Evolutionary conservation across 1,284 basidiomycete genomes (phyloP), one percentile per base, ranked within the genome.

Genomic region (Gymnopus androsaceus): DNA sequence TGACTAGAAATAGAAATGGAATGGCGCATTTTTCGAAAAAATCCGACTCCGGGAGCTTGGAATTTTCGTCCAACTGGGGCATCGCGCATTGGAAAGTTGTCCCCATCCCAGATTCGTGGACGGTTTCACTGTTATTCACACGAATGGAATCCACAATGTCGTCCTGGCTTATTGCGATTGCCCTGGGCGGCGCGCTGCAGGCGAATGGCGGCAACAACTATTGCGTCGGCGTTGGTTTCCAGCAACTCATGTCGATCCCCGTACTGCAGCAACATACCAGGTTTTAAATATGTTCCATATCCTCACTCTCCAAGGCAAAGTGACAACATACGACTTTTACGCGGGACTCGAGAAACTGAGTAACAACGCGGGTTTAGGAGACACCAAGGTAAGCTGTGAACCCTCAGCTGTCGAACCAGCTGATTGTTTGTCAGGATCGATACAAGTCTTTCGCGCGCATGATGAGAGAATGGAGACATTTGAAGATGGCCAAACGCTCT

Each of bases 401-500:
- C n/a, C n/a, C n/a, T n/a, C n/a, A n/a, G n/a, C n/a, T n/a, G n/a
- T n/a, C n/a, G n/a, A n/a, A n/a, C n/a, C n/a, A n/a, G n/a, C n/a
- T n/a, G n/a, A n/a, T n/a, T n/a, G n/a, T n/a, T n/a, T n/a, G n/a
- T n/a, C n/a, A n/a, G n/a, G n/a, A n/a, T n/a, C n/a, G n/a, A n/a
- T n/a, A n/a, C n/a, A 46, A 63, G 11, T 51, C 57, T 0, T 66
- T 72, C 36, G 42, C 63, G 3, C 56, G 59, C 0, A 44, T 42
- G 51, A 40, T 38, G 37, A 15, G 21, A 31, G 21, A 58, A 46
- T 71, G 63, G 61, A 49, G 62, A 0, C 61, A 69, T 52, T 51
- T 71, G 8, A 63, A 65, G 27, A 61, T 67, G 57, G 55, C 66
- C 6, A 73, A 72, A 51, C 54, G 63, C 0, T 57, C 57, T 0